phyloP scores from a whole-genome alignment of 2,329 filamentous ascomycete genomes.

The Aureobasidium sp. region DNA sequence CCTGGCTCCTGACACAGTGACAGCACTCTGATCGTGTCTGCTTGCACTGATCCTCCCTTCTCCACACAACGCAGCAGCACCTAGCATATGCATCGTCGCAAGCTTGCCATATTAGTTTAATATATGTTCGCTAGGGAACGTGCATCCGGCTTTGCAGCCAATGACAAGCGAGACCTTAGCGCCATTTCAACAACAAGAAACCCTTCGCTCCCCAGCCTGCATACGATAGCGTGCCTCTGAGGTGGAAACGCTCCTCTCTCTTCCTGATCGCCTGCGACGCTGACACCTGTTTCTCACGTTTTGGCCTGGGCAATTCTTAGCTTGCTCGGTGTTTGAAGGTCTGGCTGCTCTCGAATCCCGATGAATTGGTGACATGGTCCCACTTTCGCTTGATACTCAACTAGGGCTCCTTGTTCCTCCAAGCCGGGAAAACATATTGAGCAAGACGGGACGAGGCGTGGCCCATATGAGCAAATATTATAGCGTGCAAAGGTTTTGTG shows the following conservation, averaged over 20 bases:
- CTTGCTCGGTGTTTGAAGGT: background rate
- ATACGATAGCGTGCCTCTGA: slow-evolving; percentile 4
- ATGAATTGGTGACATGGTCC: background rate
- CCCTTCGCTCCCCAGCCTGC: background rate
- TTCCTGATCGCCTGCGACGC: background rate
- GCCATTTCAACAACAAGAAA: background rate
- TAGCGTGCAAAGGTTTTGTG: background rate
- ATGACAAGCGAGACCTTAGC: slow-evolving; percentile 6
- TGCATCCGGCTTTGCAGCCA: background rate
- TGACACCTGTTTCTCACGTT: background rate
- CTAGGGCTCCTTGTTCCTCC: background rate
- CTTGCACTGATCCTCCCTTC: background rate
- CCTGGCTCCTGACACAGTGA: background rate
- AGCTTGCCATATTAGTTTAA: background rate
- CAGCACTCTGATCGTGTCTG: background rate
- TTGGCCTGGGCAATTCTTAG: background rate
- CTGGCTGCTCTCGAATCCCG: background rate
- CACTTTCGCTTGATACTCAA: background rate
- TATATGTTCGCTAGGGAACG: slow-evolving; percentile 2
- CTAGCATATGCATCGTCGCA: background rate
- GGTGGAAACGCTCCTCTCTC: background rate
- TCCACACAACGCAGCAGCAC: background rate
- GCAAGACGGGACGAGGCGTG: background rate
- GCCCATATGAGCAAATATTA: background rate
- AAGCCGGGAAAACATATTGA: background rate